phyloP scores from a whole-genome alignment of 352 stramenopile species.

The Elongisporangium anandrum region DNA sequence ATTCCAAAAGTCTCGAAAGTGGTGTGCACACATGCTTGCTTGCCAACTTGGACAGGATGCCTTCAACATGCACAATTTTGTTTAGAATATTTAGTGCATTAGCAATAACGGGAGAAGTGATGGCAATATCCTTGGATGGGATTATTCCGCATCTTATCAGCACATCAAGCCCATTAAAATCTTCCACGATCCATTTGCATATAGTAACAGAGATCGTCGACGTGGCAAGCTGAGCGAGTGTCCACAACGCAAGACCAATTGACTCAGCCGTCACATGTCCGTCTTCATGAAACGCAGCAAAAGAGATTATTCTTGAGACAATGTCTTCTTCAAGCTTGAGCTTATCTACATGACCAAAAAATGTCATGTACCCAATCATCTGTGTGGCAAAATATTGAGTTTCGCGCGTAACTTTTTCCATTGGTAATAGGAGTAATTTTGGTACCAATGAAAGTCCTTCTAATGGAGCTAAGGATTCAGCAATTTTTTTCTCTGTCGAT shows the following conservation, averaged over 20 bases:
- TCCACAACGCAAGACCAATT: conserved; percentile 37
- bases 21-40: conserved; percentile 36
- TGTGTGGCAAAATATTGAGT: conserved; percentile 63
- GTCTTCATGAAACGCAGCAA: conserved; percentile 29
- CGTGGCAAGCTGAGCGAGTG: conserved; percentile 35
- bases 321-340: conserved; percentile 25
- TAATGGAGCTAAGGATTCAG: conserved; percentile 21
- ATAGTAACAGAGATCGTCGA: conserved; percentile 11
- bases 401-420: conserved; percentile 14
- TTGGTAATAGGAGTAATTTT: conserved; percentile 24
- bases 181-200: conserved; percentile 28
- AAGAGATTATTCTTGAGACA: conserved; percentile 34
- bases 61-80: conserved; percentile 11
- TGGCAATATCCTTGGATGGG: conserved; percentile 19
- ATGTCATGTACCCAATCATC: conserved; percentile 61
- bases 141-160: conserved; percentile 33
- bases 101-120: conserved; percentile 25
- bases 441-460: conserved; percentile 26
- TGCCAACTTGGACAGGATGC: conserved; percentile 19
- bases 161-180: conserved; percentile 21
- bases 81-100: conserved; percentile 43
- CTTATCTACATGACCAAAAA: conserved; percentile 35
- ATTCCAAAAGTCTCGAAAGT: conserved; percentile 37
- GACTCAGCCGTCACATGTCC: conserved; percentile 23
- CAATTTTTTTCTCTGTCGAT: conserved; percentile 47